Evolutionary conservation across 257 asterid species (phyloP).

Genomic region (Solanum etuberosum): DNA sequence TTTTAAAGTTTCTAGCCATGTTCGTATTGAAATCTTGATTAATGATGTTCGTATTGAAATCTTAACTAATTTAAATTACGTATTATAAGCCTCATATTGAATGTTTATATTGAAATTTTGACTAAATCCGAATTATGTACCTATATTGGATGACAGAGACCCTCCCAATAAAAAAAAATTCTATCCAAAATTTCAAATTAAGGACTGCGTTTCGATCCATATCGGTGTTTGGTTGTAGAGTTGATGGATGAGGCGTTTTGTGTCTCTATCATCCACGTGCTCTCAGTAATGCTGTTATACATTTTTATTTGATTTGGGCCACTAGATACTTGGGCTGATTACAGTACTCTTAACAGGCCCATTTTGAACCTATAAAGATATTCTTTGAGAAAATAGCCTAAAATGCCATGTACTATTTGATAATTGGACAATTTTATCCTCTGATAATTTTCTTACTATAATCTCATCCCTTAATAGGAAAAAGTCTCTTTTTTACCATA

Average conservation of each 20-base stretch:
- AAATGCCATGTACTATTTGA: background rate
- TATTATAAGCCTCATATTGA: too few relatives aligned
- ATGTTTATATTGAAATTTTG: too few relatives aligned
- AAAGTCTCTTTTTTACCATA: background rate
- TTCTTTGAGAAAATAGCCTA: background rate
- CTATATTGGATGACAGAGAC: too few relatives aligned
- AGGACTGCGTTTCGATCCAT: rapidly evolving
- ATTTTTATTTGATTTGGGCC: background rate
- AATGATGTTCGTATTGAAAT: too few relatives aligned
- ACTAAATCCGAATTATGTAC: too few relatives aligned
- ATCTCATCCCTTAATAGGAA: background rate
- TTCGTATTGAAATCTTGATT: too few relatives aligned
- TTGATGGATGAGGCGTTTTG: conserved; percentile 4
- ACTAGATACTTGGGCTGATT: background rate
- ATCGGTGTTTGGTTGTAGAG: background rate
- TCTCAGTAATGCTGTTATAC: background rate
- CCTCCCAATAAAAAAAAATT: too few relatives aligned
- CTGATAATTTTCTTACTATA: background rate
- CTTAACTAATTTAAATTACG: too few relatives aligned
- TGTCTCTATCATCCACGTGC: background rate
- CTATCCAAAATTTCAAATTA: too few relatives aligned
- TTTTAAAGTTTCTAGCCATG: too few relatives aligned
- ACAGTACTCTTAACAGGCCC: background rate
- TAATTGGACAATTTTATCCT: background rate
- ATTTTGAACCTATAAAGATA: background rate